Evolutionary conservation across 768 basidiomycete species (phyloP).

Genomic region (Kwoniella mangroviensis): DNA sequence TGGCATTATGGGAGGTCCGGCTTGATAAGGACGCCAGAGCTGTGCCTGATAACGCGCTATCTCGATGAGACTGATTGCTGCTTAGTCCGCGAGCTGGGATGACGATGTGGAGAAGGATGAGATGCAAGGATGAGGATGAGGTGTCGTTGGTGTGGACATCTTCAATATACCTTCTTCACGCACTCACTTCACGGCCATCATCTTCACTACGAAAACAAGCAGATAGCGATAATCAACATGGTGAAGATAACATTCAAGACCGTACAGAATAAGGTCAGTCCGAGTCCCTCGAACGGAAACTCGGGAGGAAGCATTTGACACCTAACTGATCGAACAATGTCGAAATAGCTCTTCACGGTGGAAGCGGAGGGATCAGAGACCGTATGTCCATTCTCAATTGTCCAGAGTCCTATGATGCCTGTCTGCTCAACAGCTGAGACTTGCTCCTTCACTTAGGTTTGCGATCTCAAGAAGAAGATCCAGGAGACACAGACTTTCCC

Average conservation of each 20-base stretch:
- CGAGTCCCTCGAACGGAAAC: slow-evolving; percentile 1
- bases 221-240: slow-evolving; percentile 34
- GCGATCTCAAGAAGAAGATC: slow-evolving; percentile 82
- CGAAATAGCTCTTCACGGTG: slow-evolving; percentile 73
- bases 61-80: no score
- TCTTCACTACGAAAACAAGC: slow-evolving; percentile 4
- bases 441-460: slow-evolving; percentile 59
- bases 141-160: neutral
- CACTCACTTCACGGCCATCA: no score
- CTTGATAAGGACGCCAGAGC: no score
- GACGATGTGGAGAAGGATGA: slow-evolving; percentile 18
- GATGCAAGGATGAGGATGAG: neutral
- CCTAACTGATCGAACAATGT: slow-evolving; percentile 21
- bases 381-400: no score
- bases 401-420: no score
- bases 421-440: no score
- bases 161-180: slow-evolving; percentile 12
- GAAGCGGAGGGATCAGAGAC: slow-evolving; percentile 78
- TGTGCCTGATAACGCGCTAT: no score
- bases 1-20: neutral
- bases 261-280: slow-evolving; percentile 71
- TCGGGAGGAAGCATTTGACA: slow-evolving; percentile 6
- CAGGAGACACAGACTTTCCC: slow-evolving; percentile 73
- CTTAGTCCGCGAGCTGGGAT: no score
- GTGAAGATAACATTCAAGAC: slow-evolving; percentile 97